Percentiles rank a stretch among this genome's conserved stretches.
Evolutionary conservation across 371 early-diverging fungal species (phyloP).

Genomic region (Mortierella sp.): DNA sequence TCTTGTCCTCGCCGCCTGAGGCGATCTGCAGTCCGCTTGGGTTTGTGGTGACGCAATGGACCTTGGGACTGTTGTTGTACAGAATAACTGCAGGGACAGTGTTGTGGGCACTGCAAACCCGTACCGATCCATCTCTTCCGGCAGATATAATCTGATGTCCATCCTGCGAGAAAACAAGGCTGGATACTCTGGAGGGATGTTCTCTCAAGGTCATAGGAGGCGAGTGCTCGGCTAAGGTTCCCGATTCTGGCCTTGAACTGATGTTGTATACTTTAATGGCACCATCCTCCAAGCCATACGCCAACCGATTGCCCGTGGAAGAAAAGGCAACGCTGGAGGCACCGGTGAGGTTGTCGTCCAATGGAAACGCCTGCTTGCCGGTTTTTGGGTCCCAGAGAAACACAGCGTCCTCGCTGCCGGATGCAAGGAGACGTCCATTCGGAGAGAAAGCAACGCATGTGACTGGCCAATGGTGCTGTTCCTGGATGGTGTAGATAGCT

Average conservation of each 20-base stretch:
- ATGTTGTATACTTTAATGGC: not conserved
- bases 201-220: not conserved
- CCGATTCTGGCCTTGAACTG: not conserved
- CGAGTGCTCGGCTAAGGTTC: not conserved
- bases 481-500: too few relatives aligned
- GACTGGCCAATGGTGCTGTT: not conserved
- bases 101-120: not conserved
- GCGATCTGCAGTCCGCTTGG: not conserved
- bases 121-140: not conserved
- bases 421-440: conserved; percentile 10
- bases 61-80: not conserved
- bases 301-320: not conserved
- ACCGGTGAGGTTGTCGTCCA: not conserved
- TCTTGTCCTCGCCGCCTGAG: not conserved
- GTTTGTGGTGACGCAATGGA: not conserved
- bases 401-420: not conserved
- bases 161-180: not conserved
- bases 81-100: not conserved
- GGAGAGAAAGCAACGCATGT: conserved; percentile 14
- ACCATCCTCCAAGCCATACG: not conserved
- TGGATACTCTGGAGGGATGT: not conserved
- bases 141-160: not conserved
- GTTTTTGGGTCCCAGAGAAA: not conserved
- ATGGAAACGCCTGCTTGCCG: not conserved
- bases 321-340: not conserved